Base-by-base conservation (phyloP, 2,329 filamentous ascomycete genomes). In the Talaromyces funiculosus region DNA sequence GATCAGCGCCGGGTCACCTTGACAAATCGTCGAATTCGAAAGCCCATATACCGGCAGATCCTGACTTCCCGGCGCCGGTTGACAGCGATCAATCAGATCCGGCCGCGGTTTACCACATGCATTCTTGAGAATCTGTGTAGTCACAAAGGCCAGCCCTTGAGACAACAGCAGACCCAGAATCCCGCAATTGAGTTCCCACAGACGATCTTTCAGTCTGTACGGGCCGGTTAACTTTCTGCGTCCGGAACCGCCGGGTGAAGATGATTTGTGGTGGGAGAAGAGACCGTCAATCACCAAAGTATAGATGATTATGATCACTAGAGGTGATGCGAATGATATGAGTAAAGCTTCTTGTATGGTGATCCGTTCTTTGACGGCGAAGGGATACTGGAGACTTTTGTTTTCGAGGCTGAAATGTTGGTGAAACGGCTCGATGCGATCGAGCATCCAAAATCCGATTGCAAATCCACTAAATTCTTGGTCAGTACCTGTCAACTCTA, bases 101-200 rank as follows among this genome's bases (percentile, higher is more conserved):
- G 83, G 83, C 47, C 83, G 72, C 4, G 83, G 83, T 67, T 84
- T 85, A 38, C 83, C 83, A 63, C 82, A 82, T 2, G 82, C 80
- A 66, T 82, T 85, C 70, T 86, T 86, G 66, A 86, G 67, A 3
- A 78, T 79, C 38, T 81, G 80, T 4, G 83, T 85, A 53, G 85
- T 82, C 22, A 83, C 78, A 67, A 85, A 85, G 0, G 81, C 79
- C n/a, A 80, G 71, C 14, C 76, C 80, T 60, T 83, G 80, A 33
- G 81, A 78, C 42, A 85, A 69, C 16, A 82, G 67, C 60, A 86
- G 70, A n/a, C 83, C 83, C 26, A 86, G 68, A 10, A 85, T 77
- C 2, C 83, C 83, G 65, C 83, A 85, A 66, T 86, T 86, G 66
- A 85, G 72, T 69, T 86, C 82, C 83, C 83, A 86, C n/a, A 85